phyloP scores from a whole-genome alignment of 208 protist species.

The Crithidia brevicula region DNA sequence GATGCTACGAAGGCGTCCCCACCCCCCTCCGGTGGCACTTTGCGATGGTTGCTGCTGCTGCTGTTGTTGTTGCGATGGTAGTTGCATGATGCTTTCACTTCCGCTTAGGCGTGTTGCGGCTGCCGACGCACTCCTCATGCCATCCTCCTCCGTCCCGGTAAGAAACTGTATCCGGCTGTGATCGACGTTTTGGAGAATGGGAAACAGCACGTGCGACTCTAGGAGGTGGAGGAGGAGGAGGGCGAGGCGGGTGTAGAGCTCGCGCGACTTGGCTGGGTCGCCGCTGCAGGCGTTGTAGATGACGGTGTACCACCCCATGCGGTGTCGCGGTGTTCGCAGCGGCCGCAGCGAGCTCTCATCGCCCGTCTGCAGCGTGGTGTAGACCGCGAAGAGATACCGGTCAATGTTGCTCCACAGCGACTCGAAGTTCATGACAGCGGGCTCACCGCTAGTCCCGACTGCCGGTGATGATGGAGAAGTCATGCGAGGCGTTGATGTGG shows the following conservation, averaged over 20 bases:
- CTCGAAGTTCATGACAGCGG: conserved; percentile 24
- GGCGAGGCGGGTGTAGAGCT: conserved; percentile 60
- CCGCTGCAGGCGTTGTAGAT: conserved; percentile 75
- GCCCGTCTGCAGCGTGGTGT: conserved; percentile 39
- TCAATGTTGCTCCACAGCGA: conserved; percentile 48
- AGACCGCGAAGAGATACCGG: conserved; percentile 46
- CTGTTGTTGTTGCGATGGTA: too few species aligned
- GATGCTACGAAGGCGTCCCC: conserved; percentile 16
- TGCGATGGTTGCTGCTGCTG: conserved; percentile 5
- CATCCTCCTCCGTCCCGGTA: conserved; percentile 27
- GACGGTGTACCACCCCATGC: conserved; percentile 78
- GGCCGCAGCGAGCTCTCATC: conserved; percentile 38
- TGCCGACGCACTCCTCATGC: too few species aligned
- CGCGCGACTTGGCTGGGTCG: conserved; percentile 50
- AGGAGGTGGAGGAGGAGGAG: conserved; percentile 56
- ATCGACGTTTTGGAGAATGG: conserved; percentile 47
- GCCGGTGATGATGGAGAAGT: conserved; percentile 1
- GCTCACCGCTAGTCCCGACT: neutral
- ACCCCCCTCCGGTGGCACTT: conserved; percentile 6
- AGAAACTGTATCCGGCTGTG: conserved; percentile 28
- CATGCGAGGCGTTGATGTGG: neutral
- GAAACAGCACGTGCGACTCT: conserved; percentile 66
- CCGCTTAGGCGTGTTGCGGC: too few species aligned
- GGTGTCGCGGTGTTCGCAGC: conserved; percentile 50
- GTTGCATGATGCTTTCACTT: too few species aligned